A percentile compares a stretch with the other conserved stretches of the same genome.
These are phyloP conservation scores for Coemansia sp. DNA, from an alignment of 192 early-diverging fungal genomes.

Conservation along the genomic window DNA sequence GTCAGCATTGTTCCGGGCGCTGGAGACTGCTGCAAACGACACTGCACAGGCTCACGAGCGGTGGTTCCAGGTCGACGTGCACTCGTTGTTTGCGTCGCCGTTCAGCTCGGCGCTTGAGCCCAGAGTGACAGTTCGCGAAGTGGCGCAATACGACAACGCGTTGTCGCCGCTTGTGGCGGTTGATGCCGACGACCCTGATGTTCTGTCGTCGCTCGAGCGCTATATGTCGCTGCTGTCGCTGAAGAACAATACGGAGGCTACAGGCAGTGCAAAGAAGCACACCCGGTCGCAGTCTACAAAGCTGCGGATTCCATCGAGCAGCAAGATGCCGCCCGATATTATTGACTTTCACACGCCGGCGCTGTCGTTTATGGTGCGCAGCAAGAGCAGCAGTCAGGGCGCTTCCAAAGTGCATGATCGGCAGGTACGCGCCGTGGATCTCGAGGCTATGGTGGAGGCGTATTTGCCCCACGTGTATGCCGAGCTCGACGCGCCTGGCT, in stretches of 20 bases:
- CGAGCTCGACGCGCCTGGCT: constrained; percentile 4
- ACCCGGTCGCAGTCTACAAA: constrained; percentile 7
- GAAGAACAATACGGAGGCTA: background rate
- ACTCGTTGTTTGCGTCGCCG: constrained; percentile 32
- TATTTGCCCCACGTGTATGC: constrained; percentile 33
- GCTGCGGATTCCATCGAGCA: constrained; percentile 17
- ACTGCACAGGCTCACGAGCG: constrained; percentile 3
- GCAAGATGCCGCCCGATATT: constrained; percentile 12
- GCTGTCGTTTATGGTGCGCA: constrained; percentile 28
- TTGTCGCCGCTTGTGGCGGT: constrained; percentile 10
- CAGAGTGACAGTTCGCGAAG: constrained; percentile 20
- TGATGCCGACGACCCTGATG: constrained; percentile 20
- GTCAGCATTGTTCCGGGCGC: background rate
- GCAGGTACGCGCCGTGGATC: constrained; percentile 27
- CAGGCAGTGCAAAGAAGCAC: no score
- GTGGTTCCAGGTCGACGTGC: constrained; percentile 31
- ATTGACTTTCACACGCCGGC: constrained; percentile 20
- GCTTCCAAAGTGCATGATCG: background rate
- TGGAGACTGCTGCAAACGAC: background rate
- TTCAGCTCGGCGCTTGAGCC: constrained; percentile 10
- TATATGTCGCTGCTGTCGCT: constrained; percentile 21
- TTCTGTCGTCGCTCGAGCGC: constrained; percentile 17
- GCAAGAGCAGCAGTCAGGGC: background rate
- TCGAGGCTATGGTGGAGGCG: constrained; percentile 45
- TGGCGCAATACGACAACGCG: constrained; percentile 4